These are phyloP conservation scores for Suhomyces sp. DNA, from an alignment of 805 yeast genomes.

Conservation along the genomic window DNA sequence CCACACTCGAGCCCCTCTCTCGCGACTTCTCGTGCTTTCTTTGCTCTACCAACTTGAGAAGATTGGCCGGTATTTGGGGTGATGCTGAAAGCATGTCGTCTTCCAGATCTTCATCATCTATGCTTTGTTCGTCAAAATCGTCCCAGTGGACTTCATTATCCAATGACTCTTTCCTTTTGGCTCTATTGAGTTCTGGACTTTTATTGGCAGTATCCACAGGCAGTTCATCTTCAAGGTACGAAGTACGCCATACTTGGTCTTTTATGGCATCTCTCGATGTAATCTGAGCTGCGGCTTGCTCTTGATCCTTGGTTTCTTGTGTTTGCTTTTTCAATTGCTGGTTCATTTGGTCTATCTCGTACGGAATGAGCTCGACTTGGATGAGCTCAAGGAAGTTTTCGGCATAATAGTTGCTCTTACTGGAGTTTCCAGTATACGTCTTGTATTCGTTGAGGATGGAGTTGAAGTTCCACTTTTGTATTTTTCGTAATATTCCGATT, in stretches of 20 bases:
- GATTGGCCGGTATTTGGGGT: conserved; percentile 65
- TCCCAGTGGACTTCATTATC: conserved; percentile 21
- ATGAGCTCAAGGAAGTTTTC: conserved; percentile 80
- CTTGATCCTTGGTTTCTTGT: conserved; percentile 3
- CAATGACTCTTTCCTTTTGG: conserved; percentile 3
- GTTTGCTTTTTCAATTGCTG: conserved; percentile 16
- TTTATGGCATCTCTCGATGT: not conserved
- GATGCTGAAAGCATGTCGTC: conserved; percentile 53
- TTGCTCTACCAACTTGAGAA: conserved; percentile 53
- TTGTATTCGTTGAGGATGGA: conserved; percentile 84
- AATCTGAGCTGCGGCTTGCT: not conserved
- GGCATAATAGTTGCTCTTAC: conserved; percentile 70
- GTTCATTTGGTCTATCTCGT: conserved; percentile 32
- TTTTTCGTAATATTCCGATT: conserved; percentile 74
- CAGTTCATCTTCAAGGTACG: not conserved
- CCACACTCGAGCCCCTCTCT: not conserved
- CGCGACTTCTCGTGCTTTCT: conserved; percentile 37
- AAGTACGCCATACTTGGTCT: not conserved
- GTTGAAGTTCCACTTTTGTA: conserved; percentile 87
- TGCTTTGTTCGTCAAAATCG: conserved; percentile 19
- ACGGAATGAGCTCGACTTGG: conserved; percentile 49
- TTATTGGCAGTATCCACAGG: not conserved
- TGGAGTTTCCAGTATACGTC: conserved; percentile 59
- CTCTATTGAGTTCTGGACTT: conserved; percentile 1
- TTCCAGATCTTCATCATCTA: conserved; percentile 43